Percentiles rank a stretch among this genome's conserved stretches.
Evolutionary conservation across 768 basidiomycete species (phyloP).

Genomic region (Tricholomella constricta): DNA sequence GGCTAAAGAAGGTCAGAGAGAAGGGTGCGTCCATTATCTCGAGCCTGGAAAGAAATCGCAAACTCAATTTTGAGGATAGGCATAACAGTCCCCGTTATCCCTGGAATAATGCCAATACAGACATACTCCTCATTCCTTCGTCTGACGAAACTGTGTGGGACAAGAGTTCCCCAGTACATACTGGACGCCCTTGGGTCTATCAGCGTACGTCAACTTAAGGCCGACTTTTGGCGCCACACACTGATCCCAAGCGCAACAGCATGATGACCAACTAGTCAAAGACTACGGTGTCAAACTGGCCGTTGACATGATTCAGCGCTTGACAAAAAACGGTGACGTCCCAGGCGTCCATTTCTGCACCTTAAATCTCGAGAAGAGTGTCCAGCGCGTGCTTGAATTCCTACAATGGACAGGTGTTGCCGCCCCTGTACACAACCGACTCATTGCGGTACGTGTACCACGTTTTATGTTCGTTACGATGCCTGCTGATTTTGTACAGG

Average conservation of each 20-base stretch:
- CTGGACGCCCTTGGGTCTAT: conserved; percentile 72
- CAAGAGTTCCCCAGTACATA: conserved; percentile 68
- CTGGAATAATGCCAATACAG: conserved; percentile 98
- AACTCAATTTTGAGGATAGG: conserved; percentile 48
- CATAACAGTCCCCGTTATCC: conserved; percentile 87
- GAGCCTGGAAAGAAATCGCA: neutral
- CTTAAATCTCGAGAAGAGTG: conserved; percentile 95
- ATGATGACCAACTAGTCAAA: conserved; percentile 93
- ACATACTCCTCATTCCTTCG: conserved; percentile 93
- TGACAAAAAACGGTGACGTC: conserved; percentile 57
- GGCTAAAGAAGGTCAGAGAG: conserved; percentile 71
- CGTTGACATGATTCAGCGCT: conserved; percentile 70
- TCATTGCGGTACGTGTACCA: conserved; percentile 56
- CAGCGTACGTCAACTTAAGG: conserved; percentile 50
- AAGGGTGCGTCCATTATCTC: conserved; percentile 53
- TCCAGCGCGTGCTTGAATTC: conserved; percentile 79
- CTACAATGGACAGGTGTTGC: conserved; percentile 68
- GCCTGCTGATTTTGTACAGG: conserved; percentile 9
- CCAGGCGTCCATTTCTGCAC: conserved; percentile 93
- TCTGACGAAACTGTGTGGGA: conserved; percentile 86
- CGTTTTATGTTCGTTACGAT: no score
- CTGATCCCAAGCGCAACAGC: conserved; percentile 43
- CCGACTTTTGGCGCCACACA: neutral
- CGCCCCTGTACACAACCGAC: conserved; percentile 53
- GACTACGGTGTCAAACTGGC: conserved; percentile 91